Evolutionary conservation across 176 grass and related monocot genomes (phyloP), one percentile per base, ranked within the genome.

Genomic region (Neostapfia colusana): DNA sequence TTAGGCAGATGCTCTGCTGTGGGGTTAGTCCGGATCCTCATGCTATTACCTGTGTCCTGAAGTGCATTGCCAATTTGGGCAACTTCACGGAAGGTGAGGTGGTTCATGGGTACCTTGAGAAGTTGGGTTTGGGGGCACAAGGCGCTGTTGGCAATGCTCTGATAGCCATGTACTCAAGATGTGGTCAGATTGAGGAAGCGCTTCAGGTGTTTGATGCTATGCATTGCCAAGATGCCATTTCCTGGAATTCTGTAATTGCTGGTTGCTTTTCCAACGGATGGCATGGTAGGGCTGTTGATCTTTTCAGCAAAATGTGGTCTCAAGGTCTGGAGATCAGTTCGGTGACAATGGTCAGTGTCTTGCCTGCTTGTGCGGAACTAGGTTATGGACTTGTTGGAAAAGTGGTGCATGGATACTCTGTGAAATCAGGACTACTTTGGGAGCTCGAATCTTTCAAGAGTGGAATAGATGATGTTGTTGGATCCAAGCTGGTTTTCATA

Each of bases 241-340:
- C 91, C 73, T 97, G 84, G 88, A 97, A 97, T 55, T 89, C 94
- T 45, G 62, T 88, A 21, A 93, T 97, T 65, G 81, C 80, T 63
- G 88, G 91, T 16, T 91, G 84, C 73, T 77, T 88, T 23, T 93
- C 86, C 11, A 97, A 93, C 75, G 70, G 75, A 63, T 83, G 84
- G 78, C 70, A 85, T 63, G 83, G 2, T 23, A 89, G 14, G 46
- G 86, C 83, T 37, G 44, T 89, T 45, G 61, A 79, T 36, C 43
- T 88, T 65, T 87, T 97, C 5, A 65, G 58, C 8, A 63, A 76
- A 26, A 91, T 93, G 90, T 87, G 85, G 80, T 80, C 61, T 81
- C 41, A 58, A 45, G 86, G 88, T 34, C 0, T 76, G 8, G 70
- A 82, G 63, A 83, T 97, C 14, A 85, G 89, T 88, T 81, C 75